Conservation (phyloP, 768 basidiomycete species). For the Lactarius psammicola region DNA sequence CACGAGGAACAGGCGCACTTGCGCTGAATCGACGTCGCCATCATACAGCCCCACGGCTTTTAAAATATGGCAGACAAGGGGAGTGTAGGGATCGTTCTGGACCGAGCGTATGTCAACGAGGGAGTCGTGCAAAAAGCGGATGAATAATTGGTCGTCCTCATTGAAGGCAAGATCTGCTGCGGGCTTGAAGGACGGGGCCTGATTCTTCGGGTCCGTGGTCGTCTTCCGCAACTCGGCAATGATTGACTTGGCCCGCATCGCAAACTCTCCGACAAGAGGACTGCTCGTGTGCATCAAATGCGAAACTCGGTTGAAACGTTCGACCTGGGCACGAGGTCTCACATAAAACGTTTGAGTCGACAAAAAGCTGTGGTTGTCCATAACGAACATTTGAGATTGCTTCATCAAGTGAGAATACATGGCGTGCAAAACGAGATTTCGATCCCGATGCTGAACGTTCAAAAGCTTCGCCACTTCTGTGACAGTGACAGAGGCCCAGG, state of each 20-base stretch:
- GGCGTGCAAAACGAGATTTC: conserved; percentile 46
- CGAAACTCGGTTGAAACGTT: conserved; percentile 48
- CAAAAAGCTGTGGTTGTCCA: conserved; percentile 46
- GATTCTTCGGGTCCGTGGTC: conserved; percentile 11
- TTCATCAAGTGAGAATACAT: conserved; percentile 67
- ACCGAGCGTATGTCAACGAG: conserved; percentile 46
- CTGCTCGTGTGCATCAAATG: conserved; percentile 46
- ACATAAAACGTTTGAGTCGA: conserved; percentile 54
- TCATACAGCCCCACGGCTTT: conserved; percentile 49
- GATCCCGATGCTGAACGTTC: conserved; percentile 9
- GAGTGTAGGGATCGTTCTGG: conserved; percentile 63
- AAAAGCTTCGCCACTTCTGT: conserved; percentile 47
- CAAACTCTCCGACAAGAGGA: conserved; percentile 49
- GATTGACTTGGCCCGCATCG: conserved; percentile 46
- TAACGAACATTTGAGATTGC: conserved; percentile 50
- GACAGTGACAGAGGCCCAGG: conserved; percentile 58
- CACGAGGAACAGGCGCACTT: conserved; percentile 51
- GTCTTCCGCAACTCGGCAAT: conserved; percentile 32
- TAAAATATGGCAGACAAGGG: conserved; percentile 54
- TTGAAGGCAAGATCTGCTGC: conserved; percentile 44
- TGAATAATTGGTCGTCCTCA: conserved; percentile 52
- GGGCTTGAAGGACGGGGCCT: conserved; percentile 35
- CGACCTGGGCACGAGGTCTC: conserved; percentile 57
- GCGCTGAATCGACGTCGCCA: conserved; percentile 35
- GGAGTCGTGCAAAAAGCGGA: conserved; percentile 57